Conservation (phyloP, 1,284 basidiomycete genomes). For the Bondarzewia mesenterica region DNA sequence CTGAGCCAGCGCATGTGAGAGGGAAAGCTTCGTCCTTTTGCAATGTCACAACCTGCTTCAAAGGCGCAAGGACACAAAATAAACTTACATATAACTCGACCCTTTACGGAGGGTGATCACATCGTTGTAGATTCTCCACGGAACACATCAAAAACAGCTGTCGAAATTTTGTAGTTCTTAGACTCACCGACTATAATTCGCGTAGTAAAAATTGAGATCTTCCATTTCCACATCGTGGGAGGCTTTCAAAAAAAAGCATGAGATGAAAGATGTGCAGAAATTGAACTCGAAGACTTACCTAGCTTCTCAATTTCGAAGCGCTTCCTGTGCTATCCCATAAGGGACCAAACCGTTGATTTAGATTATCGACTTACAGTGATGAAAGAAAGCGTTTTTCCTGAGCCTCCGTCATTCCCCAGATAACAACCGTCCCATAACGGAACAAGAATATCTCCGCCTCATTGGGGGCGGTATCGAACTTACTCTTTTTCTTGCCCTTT, state of each 20-base stretch:
- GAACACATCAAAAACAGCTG: background rate
- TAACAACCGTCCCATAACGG: slow-evolving; percentile 89
- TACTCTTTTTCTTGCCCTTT: slow-evolving; percentile 40
- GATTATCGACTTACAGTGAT: slow-evolving; percentile 61
- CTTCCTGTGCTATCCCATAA: slow-evolving; percentile 45
- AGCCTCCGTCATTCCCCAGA: slow-evolving; percentile 94
- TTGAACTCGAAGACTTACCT: slow-evolving; percentile 31
- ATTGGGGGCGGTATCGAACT: slow-evolving; percentile 56
- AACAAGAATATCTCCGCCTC: slow-evolving; percentile 91
- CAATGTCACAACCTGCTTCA: slow-evolving; percentile 11
- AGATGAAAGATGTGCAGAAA: slow-evolving; percentile 1
- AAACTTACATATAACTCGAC: slow-evolving; percentile 85
- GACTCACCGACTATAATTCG: slow-evolving; percentile 85
- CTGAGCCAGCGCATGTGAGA: slow-evolving; percentile 93
- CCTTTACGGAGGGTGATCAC: slow-evolving; percentile 94
- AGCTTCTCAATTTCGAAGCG: slow-evolving; percentile 90
- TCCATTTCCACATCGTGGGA: slow-evolving; percentile 88
- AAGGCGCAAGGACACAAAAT: slow-evolving; percentile 10
- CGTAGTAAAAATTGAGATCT: slow-evolving; percentile 95
- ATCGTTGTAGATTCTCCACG: slow-evolving; percentile 88
- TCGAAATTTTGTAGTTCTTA: slow-evolving; percentile 2
- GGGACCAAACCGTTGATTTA: no score
- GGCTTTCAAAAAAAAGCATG: slow-evolving; percentile 32
- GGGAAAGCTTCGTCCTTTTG: slow-evolving; percentile 85
- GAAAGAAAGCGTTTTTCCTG: slow-evolving; percentile 87